Conservation (phyloP, 2,329 filamentous ascomycete species). For the Venturia effusa region DNA sequence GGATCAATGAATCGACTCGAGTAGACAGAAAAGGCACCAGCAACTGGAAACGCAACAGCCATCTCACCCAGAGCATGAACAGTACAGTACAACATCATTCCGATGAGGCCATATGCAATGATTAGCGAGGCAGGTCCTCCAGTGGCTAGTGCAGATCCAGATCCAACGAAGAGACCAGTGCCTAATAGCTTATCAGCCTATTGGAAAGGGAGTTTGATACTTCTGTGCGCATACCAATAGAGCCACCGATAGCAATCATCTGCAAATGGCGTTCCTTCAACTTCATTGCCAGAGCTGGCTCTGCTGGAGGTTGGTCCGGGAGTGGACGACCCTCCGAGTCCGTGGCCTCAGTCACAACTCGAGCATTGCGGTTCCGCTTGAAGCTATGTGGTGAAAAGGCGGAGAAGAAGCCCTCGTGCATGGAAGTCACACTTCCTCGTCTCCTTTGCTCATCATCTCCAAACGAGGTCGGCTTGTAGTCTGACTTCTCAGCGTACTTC, state of each 20-base stretch:
- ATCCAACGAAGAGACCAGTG: slow-evolving; percentile 46
- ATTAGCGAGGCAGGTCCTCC: slow-evolving; percentile 72
- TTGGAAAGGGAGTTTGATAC: too few relatives aligned
- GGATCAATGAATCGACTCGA: slow-evolving; percentile 88
- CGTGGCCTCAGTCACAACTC: slow-evolving; percentile 51
- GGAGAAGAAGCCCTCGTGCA: slow-evolving; percentile 8
- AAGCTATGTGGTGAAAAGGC: slow-evolving; percentile 44
- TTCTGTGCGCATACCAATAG: slow-evolving; percentile 50
- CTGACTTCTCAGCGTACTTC: slow-evolving; percentile 2
- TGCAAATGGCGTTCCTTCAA: slow-evolving; percentile 72
- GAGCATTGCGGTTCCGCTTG: slow-evolving; percentile 49
- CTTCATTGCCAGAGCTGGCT: slow-evolving; percentile 25
- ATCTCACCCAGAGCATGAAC: slow-evolving; percentile 87
- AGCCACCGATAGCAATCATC: slow-evolving; percentile 86
- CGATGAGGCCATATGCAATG: slow-evolving; percentile 68
- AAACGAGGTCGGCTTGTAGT: not conserved
- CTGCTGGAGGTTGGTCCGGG: slow-evolving; percentile 18
- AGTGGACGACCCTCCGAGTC: slow-evolving; percentile 35
- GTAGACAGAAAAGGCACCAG: slow-evolving; percentile 85
- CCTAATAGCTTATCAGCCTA: slow-evolving; percentile 26
- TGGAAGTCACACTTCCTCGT: slow-evolving; percentile 1
- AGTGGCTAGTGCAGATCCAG: slow-evolving; percentile 47
- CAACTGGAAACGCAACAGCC: slow-evolving; percentile 83
- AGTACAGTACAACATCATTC: slow-evolving; percentile 82
- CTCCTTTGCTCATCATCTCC: not conserved